These are phyloP conservation scores for Cyclostephanos invisitatus DNA, from an alignment of 108 stramenopile genomes.

Conservation along the genomic window DNA sequence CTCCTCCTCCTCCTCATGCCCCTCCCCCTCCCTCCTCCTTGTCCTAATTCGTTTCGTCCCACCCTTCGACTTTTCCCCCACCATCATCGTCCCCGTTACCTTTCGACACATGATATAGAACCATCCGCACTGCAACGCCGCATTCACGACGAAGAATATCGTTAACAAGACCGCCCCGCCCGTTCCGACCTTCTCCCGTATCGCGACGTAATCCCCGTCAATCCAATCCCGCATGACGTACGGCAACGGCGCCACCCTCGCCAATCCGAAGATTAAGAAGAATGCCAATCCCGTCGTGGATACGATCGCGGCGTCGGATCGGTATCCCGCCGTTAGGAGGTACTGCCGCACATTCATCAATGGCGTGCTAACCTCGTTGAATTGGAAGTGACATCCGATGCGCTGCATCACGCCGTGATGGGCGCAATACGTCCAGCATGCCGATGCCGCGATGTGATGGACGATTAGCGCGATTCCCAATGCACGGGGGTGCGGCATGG, in stretches of 20 bases:
- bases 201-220: slow-evolving; percentile 6
- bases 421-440: slow-evolving; percentile 33
- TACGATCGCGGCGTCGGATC: slow-evolving; percentile 2
- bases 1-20: not conserved
- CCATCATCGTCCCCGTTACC: slow-evolving; percentile 5
- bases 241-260: slow-evolving; percentile 26
- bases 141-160: slow-evolving; percentile 28
- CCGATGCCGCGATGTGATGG: slow-evolving; percentile 30
- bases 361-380: slow-evolving; percentile 31
- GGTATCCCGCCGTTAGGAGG: slow-evolving; percentile 28
- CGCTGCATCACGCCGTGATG: slow-evolving; percentile 25
- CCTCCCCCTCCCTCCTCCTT: too few relatives aligned
- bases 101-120: slow-evolving; percentile 29
- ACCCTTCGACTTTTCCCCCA: not conserved
- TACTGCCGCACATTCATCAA: slow-evolving; percentile 31
- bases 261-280: slow-evolving; percentile 23
- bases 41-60: slow-evolving; percentile 4
- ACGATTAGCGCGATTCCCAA: slow-evolving; percentile 12
- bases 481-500: not conserved
- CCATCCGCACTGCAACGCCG: slow-evolving; percentile 28
- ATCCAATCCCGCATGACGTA: slow-evolving; percentile 19
- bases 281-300: slow-evolving; percentile 15
- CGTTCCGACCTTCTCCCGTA: slow-evolving; percentile 14
- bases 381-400: slow-evolving; percentile 21
- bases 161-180: slow-evolving; percentile 19